Conservation (phyloP, 495 filamentous ascomycete species). For the Neurospora africana region DNA sequence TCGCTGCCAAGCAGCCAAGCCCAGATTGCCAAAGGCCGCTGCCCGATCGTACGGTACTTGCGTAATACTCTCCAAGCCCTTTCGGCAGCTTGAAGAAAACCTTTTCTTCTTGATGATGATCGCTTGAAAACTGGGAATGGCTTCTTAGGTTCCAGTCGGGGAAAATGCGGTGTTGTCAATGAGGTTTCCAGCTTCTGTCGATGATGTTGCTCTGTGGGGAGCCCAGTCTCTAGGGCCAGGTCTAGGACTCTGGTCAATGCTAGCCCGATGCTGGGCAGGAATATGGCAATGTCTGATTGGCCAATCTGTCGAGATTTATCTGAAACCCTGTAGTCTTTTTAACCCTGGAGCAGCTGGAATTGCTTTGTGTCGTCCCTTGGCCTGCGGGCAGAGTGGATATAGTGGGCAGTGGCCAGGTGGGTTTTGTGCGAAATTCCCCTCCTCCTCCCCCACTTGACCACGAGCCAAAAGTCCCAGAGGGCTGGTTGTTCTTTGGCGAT, state of each 20-base stretch:
- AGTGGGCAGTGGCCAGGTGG: neutral
- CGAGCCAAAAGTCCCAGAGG: neutral
- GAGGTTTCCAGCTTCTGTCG: neutral
- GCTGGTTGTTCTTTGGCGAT: neutral
- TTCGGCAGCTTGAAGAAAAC: neutral
- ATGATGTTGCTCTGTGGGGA: neutral
- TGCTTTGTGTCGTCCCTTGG: neutral
- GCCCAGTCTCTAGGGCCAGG: neutral
- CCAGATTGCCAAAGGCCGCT: neutral
- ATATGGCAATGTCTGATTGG: neutral
- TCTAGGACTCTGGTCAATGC: neutral
- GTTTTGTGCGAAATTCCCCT: neutral
- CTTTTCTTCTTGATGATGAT: neutral
- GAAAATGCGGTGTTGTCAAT: neutral
- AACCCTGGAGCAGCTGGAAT: neutral
- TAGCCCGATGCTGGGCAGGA: neutral
- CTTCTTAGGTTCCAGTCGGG: neutral
- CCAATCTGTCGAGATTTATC: neutral
- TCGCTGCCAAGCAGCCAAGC: neutral
- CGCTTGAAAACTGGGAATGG: neutral
- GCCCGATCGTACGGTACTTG: neutral
- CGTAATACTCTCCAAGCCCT: neutral
- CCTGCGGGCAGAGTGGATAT: neutral
- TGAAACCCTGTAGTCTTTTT: neutral
- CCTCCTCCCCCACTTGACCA: neutral